Percentiles rank a stretch among this genome's conserved stretches.
These are phyloP conservation scores for Cryptosporidium sp. DNA, from an alignment of 169 alveolate species.

Conservation along the genomic window DNA sequence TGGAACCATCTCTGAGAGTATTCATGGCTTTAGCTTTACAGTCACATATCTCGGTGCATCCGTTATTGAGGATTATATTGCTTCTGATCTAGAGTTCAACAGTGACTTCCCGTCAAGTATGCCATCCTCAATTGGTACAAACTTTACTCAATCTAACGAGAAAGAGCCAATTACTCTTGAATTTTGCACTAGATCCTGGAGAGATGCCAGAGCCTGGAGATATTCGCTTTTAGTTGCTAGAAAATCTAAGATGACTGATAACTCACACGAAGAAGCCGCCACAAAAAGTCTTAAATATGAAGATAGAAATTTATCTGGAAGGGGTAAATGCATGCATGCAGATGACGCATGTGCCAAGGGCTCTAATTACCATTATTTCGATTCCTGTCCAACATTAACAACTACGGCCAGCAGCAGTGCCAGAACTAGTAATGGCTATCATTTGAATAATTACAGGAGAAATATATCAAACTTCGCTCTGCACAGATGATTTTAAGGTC, in stretches of 20 bases:
- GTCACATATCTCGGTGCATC: constrained; percentile 15
- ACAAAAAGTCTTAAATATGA: neutral
- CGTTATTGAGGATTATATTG: constrained; percentile 28
- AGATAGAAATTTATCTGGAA: neutral
- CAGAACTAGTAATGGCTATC: constrained; percentile 64
- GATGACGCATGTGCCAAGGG: neutral
- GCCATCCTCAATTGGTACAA: neutral
- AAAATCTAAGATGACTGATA: constrained; percentile 39
- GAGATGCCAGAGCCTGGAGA: constrained; percentile 75
- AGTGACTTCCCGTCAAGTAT: constrained; percentile 31
- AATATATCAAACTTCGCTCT: constrained; percentile 35
- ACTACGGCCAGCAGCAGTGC: constrained; percentile 74
- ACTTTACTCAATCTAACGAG: neutral
- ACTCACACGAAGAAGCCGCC: neutral
- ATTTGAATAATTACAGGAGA: constrained; percentile 34
- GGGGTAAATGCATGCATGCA: neutral
- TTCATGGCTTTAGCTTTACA: constrained; percentile 42
- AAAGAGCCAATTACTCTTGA: constrained; percentile 17
- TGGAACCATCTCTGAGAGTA: constrained; percentile 47
- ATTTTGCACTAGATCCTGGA: constrained; percentile 70
- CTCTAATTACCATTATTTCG: constrained; percentile 24
- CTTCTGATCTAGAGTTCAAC: constrained; percentile 32
- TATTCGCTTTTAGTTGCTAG: constrained; percentile 64
- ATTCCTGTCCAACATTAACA: constrained; percentile 62
- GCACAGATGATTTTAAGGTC: constrained; percentile 12